Conservation (phyloP, 495 filamentous ascomycete genomes). For the Penicillium alfredii region DNA sequence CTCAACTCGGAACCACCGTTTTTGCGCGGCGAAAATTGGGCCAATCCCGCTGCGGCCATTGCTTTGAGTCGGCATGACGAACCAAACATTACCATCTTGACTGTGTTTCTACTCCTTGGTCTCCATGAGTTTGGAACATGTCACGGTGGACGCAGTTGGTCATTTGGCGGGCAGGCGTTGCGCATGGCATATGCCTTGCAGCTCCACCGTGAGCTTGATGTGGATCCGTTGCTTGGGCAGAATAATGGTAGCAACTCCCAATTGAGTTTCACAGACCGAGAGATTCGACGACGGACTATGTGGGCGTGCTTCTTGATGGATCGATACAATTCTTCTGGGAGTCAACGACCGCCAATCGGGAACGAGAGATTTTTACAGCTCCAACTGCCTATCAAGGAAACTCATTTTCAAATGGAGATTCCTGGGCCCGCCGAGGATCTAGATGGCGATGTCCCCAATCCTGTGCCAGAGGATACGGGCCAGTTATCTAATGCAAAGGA, state of each 20-base stretch:
- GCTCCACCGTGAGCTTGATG: constrained; percentile 86
- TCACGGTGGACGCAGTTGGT: constrained; percentile 93
- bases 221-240: constrained; percentile 63
- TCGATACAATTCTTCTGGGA: constrained; percentile 92
- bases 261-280: constrained; percentile 84
- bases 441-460: constrained; percentile 64
- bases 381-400: constrained; percentile 85
- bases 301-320: constrained; percentile 98
- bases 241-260: constrained; percentile 54
- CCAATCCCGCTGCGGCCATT: constrained; percentile 74
- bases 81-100: constrained; percentile 92
- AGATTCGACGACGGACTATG: constrained; percentile 90
- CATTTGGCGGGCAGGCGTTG: constrained; percentile 87
- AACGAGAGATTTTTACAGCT: constrained; percentile 84
- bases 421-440: constrained; percentile 82
- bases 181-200: constrained; percentile 96
- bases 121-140: constrained; percentile 96
- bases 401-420: constrained; percentile 85
- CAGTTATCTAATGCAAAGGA: constrained; percentile 62
- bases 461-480: constrained; percentile 54
- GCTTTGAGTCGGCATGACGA: constrained; percentile 81
- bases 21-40: constrained; percentile 87
- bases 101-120: constrained; percentile 78
- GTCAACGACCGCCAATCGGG: constrained; percentile 87
- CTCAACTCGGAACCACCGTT: constrained; percentile 79